These are phyloP conservation scores for Erythrophleum fordii DNA, from an alignment of 306 rosid genomes.

Conservation along the genomic window DNA sequence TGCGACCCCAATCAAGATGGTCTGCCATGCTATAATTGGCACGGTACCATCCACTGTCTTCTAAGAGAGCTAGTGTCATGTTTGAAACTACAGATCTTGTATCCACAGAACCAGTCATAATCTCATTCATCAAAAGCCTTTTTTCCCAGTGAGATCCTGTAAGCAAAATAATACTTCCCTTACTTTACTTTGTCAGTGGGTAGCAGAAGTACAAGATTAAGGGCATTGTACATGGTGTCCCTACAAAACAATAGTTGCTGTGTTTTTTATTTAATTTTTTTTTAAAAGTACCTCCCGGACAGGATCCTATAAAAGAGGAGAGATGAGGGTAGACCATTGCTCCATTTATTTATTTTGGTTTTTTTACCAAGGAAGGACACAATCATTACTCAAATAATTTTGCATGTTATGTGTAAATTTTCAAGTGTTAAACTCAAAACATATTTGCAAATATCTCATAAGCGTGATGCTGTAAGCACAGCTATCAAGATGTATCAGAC, in stretches of 20 bases:
- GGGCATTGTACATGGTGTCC: background rate
- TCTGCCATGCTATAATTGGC: constrained; percentile 99
- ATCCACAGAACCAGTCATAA: constrained; percentile 99
- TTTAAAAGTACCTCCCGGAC: background rate
- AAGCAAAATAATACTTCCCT: constrained; percentile 17
- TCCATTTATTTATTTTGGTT: background rate
- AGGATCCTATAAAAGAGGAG: constrained; percentile 21
- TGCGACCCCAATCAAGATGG: constrained; percentile 96
- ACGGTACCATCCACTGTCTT: constrained; percentile 98
- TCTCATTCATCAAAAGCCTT: constrained; percentile 97
- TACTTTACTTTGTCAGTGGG: constrained; percentile 23
- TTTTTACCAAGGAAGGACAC: background rate
- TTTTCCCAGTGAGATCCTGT: constrained; percentile 99
- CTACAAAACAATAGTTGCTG: background rate
- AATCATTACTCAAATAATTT: constrained; percentile 5
- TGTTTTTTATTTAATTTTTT: background rate
- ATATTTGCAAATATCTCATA: constrained; percentile 19
- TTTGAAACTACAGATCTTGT: constrained; percentile 97
- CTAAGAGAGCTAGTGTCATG: constrained; percentile 95
- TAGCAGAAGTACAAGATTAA: constrained; percentile 11
- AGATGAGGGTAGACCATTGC: background rate
- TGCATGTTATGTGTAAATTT: background rate
- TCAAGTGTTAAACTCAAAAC: constrained; percentile 6
- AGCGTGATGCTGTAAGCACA: background rate
- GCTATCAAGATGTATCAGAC: constrained; percentile 2